Evolutionary conservation across 306 rosid species (phyloP), one percentile per base, ranked within the genome.

Genomic region (Lagenaria siceraria): DNA sequence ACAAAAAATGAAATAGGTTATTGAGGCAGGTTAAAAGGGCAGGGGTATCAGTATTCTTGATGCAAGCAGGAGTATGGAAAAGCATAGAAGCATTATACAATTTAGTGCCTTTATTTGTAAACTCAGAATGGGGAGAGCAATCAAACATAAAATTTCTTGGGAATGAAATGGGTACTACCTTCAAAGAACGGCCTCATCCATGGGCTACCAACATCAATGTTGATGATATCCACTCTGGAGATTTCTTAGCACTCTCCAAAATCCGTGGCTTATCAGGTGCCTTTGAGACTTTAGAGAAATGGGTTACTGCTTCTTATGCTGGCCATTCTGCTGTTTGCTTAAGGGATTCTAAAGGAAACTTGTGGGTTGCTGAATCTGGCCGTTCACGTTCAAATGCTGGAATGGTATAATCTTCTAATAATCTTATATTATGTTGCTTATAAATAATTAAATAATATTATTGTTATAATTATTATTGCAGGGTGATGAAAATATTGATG

Each of bases 321-420:
- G 98, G 98, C 60, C 98, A 94, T 70, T 66, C 89, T 75, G 98
- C 97, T 48, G 93, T 92, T 84, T 94, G 89, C 81, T 84, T 94
- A 54, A 94, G 81, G 82, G 98, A 94, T 82, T 82, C 95, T 24
- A 83, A 89, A 73, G 97, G 98, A 49, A 89, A 91, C 54, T 87
- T 94, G 22, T 94, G 97, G 97, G 93, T 94, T 78, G 98, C 95
- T 53, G 98, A 94, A 86, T 92, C 97, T 0, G 97, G 98, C 61
- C 82, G 90, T 71, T 95, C 85, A 77, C 82, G 90, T 71, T 95
- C 85, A 77, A 88, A 90, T 79, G 97, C 7, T 24, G 15, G 10
- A 29, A 21, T 48, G 17, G 10, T n/a, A n/a, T n/a, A n/a, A n/a
- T n/a, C n/a, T n/a, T n/a, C n/a, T n/a, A n/a, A n/a, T n/a, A n/a